Evolutionary conservation across 1,284 basidiomycete species (phyloP).

Genomic region (Cutaneotrichosporon mucoides): DNA sequence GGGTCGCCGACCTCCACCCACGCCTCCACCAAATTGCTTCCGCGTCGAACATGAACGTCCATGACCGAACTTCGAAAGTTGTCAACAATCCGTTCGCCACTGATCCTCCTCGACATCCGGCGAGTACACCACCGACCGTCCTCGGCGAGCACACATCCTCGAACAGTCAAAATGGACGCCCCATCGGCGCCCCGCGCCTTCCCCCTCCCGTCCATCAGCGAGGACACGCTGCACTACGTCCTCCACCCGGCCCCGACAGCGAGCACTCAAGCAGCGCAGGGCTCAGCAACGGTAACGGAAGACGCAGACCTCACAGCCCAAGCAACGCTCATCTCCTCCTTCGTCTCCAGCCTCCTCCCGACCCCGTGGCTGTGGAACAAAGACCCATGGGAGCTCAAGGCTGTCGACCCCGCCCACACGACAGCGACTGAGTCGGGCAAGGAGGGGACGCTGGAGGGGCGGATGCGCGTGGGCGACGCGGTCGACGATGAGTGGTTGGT

Average conservation of each 20-base stretch:
- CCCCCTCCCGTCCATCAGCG: slow-evolving; percentile 58
- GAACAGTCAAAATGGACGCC: too few species aligned
- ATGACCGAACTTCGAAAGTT: too few species aligned
- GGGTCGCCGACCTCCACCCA: too few species aligned
- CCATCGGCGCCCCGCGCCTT: slow-evolving; percentile 19
- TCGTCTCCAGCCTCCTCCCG: slow-evolving; percentile 59
- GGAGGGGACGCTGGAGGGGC: slow-evolving; percentile 57
- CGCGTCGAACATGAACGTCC: too few species aligned
- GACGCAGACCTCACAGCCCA: slow-evolving; percentile 59
- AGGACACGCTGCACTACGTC: slow-evolving; percentile 74
- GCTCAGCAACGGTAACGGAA: too few species aligned
- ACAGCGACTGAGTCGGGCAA: slow-evolving; percentile 14
- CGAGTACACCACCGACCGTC: too few species aligned
- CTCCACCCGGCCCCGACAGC: slow-evolving; percentile 63
- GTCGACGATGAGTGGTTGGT: slow-evolving; percentile 95
- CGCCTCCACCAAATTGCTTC: too few species aligned
- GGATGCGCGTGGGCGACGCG: slow-evolving; percentile 83
- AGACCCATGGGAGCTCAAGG: slow-evolving; percentile 76
- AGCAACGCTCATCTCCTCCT: slow-evolving; percentile 62
- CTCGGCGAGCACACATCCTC: too few species aligned
- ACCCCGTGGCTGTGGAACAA: slow-evolving; percentile 76
- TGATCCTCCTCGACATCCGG: too few species aligned
- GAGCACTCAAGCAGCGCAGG: too few species aligned
- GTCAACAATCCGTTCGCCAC: too few species aligned
- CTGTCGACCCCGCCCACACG: slow-evolving; percentile 28